phyloP scores from a whole-genome alignment of 1,284 basidiomycete genomes.

The Trametes pubescens region DNA sequence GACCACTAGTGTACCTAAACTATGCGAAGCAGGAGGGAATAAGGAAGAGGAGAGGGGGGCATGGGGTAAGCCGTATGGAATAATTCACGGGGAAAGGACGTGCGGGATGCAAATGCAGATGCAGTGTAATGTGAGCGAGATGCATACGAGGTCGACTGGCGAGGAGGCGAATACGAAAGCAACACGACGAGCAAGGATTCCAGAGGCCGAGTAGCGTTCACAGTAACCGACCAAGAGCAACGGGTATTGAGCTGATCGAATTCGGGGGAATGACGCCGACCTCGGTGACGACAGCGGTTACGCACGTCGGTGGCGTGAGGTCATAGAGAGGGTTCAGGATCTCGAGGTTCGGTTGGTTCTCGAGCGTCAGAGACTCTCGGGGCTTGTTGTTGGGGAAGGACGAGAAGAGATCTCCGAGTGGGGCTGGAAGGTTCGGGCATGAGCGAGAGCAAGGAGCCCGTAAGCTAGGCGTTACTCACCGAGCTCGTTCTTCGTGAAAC shows the following conservation, averaged over 20 bases:
- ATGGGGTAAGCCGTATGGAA: slow-evolving; percentile 8
- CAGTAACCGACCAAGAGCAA: slow-evolving; percentile 69
- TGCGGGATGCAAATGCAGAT: slow-evolving; percentile 23
- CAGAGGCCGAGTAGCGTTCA: slow-evolving; percentile 38
- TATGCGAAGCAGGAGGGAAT: slow-evolving; percentile 18
- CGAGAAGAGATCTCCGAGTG: slow-evolving; percentile 47
- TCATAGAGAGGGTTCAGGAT: slow-evolving; percentile 90
- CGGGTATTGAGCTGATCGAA: slow-evolving; percentile 81
- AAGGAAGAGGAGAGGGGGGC: neutral
- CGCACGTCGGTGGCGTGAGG: slow-evolving; percentile 86
- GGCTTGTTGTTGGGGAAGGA: slow-evolving; percentile 47
- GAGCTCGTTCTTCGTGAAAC: slow-evolving; percentile 95
- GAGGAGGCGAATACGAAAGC: slow-evolving; percentile 25
- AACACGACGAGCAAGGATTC: slow-evolving; percentile 24
- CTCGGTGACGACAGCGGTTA: slow-evolving; percentile 97
- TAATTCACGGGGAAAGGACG: slow-evolving; percentile 18
- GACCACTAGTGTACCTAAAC: slow-evolving; percentile 31
- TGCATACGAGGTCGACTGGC: slow-evolving; percentile 22
- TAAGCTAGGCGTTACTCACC: slow-evolving; percentile 54
- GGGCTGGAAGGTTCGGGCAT: slow-evolving; percentile 39
- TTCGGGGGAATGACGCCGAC: slow-evolving; percentile 92
- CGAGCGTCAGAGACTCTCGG: slow-evolving; percentile 47
- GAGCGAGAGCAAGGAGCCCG: neutral
- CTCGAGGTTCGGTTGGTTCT: slow-evolving; percentile 62
- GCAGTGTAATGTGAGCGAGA: slow-evolving; percentile 19